phyloP scores from a whole-genome alignment of 352 stramenopile species.

The Pythium grandisporangium region DNA sequence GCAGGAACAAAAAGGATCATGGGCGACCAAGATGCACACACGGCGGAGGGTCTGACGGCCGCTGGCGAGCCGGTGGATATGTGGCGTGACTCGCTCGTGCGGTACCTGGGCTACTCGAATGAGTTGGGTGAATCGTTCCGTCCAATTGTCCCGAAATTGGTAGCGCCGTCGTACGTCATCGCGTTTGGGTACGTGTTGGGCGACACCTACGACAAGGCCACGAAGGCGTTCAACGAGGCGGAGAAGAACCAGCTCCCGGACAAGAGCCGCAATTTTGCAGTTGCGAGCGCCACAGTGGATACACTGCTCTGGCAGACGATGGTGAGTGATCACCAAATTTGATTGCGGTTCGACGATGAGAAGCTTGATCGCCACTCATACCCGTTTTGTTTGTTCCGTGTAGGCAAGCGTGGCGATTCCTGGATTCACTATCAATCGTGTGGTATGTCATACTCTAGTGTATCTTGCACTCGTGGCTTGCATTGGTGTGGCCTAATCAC shows the following conservation, averaged over 20 bases:
- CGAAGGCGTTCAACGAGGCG: conserved; percentile 24
- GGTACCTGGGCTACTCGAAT: conserved; percentile 86
- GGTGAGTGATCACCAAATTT: no score
- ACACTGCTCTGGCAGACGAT: conserved; percentile 81
- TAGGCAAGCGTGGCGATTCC: conserved; percentile 74
- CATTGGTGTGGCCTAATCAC: no score
- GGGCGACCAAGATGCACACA: no score
- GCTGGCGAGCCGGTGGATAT: no score
- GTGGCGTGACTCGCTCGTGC: conserved; percentile 79
- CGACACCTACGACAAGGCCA: conserved; percentile 76
- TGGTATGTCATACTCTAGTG: no score
- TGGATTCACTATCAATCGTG: conserved; percentile 81
- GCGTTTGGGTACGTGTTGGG: conserved; percentile 80
- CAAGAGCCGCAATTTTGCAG: conserved; percentile 20
- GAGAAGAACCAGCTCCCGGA: conserved; percentile 11
- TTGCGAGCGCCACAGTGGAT: conserved; percentile 37
- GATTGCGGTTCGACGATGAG: background rate
- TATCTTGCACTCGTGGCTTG: no score
- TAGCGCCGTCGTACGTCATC: conserved; percentile 68
- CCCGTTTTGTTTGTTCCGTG: background rate
- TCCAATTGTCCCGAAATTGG: conserved; percentile 56
- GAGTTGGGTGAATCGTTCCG: conserved; percentile 85
- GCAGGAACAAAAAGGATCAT: no score
- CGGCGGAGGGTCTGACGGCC: no score
- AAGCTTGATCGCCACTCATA: background rate